Percentiles rank a stretch among this genome's conserved stretches.
These are phyloP conservation scores for Takashimella tepidaria DNA, from an alignment of 1,284 basidiomycete species.

Conservation along the genomic window DNA sequence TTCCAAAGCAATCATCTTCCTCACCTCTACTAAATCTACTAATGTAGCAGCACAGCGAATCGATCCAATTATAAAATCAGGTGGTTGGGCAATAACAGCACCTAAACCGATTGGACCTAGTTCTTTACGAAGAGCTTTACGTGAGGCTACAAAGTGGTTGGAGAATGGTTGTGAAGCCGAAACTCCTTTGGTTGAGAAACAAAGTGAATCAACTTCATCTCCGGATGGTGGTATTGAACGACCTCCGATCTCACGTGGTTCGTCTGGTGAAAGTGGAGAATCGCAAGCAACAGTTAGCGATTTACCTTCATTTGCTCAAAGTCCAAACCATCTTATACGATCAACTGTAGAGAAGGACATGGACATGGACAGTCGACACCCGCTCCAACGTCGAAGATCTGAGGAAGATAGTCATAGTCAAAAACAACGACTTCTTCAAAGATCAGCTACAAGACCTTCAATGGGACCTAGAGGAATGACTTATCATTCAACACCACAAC, in stretches of 20 bases:
- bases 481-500: slow-evolving; percentile 25
- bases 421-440: not conserved
- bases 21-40: slow-evolving; percentile 50
- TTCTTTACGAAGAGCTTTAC: slow-evolving; percentile 63
- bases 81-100: slow-evolving; percentile 77
- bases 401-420: slow-evolving; percentile 36
- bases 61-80: slow-evolving; percentile 54
- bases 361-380: slow-evolving; percentile 11
- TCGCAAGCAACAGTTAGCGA: slow-evolving; percentile 25
- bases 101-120: slow-evolving; percentile 87
- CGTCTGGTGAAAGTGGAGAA: slow-evolving; percentile 24
- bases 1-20: slow-evolving; percentile 45
- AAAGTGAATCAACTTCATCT: not conserved
- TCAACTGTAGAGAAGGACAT: slow-evolving; percentile 8
- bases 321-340: slow-evolving; percentile 14
- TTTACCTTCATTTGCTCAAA: not conserved
- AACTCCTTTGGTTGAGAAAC: not conserved
- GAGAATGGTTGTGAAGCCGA: slow-evolving; percentile 18
- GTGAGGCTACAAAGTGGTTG: slow-evolving; percentile 64
- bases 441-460: slow-evolving; percentile 22
- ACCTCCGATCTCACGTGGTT: slow-evolving; percentile 31
- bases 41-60: not conserved
- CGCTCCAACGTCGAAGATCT: slow-evolving; percentile 37
- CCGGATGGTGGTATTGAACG: slow-evolving; percentile 11
- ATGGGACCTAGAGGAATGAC: slow-evolving; percentile 42